Conservation (phyloP, 371 early-diverging fungal genomes). For the Mucor racemosus region DNA sequence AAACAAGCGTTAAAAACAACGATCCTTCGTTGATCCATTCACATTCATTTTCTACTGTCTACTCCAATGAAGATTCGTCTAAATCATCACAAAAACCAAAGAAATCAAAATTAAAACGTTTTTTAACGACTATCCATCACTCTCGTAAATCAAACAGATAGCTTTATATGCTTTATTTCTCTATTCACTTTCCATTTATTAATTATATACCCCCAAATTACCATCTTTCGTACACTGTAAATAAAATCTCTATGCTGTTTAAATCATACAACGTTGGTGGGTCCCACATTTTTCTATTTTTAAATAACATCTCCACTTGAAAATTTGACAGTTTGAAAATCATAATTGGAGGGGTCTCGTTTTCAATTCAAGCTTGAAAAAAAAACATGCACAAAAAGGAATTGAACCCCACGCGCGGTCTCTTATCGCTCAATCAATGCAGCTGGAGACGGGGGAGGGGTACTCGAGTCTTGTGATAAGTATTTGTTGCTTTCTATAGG, state of each 20-base stretch:
- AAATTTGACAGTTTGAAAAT: constrained; percentile 1
- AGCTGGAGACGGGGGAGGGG: no score
- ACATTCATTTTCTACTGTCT: neutral
- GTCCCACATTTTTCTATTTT: neutral
- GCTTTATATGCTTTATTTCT: neutral
- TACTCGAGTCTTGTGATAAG: no score
- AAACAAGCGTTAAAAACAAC: neutral
- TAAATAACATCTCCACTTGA: no score
- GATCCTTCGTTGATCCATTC: neutral
- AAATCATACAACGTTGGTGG: neutral
- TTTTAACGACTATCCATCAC: neutral
- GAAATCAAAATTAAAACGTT: neutral
- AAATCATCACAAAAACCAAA: neutral
- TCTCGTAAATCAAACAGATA: constrained; percentile 1
- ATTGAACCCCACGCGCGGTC: no score
- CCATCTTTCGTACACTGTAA: neutral
- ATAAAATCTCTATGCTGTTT: neutral
- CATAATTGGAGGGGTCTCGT: neutral
- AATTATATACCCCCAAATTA: neutral
- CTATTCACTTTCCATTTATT: neutral
- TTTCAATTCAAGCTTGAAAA: no score
- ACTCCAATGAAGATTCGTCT: neutral
- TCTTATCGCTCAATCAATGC: no score
- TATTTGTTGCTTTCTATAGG: no score
- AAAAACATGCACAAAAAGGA: no score